phyloP scores from a whole-genome alignment of 2,329 filamentous ascomycete species.

The Aciculosporium take region DNA sequence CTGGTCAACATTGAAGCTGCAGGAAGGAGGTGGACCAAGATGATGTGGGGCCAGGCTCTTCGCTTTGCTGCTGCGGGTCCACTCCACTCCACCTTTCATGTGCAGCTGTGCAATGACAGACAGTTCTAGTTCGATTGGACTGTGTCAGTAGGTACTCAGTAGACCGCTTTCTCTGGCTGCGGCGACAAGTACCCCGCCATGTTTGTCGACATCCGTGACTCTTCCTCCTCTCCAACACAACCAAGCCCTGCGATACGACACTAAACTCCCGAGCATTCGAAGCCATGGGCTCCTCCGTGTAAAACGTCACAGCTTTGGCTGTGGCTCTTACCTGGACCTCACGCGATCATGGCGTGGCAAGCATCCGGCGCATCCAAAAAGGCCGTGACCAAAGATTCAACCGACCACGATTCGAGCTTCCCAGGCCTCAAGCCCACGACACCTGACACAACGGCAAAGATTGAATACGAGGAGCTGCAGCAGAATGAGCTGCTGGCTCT shows the following conservation, averaged over 20 bases:
- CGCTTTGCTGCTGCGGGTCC: no score
- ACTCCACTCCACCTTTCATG: no score
- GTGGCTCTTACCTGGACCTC: conserved; percentile 27
- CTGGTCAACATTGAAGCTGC: no score
- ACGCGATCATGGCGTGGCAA: conserved; percentile 38
- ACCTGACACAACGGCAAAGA: conserved; percentile 28
- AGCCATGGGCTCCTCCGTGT: conserved; percentile 33
- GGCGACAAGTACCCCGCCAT: background rate
- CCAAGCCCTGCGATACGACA: background rate
- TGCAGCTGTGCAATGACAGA: no score
- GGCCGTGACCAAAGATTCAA: conserved; percentile 25
- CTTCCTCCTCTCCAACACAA: background rate
- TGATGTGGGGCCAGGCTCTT: background rate
- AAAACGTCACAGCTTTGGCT: conserved; percentile 39
- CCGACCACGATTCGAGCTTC: conserved; percentile 35
- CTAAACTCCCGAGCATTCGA: background rate
- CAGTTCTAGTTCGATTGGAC: no score
- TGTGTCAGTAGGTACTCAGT: background rate
- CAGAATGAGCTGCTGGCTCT: conserved; percentile 77
- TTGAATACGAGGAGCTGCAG: conserved; percentile 71
- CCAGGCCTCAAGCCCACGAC: conserved; percentile 34
- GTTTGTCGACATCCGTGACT: background rate
- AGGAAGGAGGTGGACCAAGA: background rate
- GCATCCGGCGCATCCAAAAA: conserved; percentile 33
- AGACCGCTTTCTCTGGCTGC: background rate